Percentiles rank a stretch among this genome's conserved stretches.
Conservation (phyloP, 306 rosid species). For the Biancaea sappan region DNA sequence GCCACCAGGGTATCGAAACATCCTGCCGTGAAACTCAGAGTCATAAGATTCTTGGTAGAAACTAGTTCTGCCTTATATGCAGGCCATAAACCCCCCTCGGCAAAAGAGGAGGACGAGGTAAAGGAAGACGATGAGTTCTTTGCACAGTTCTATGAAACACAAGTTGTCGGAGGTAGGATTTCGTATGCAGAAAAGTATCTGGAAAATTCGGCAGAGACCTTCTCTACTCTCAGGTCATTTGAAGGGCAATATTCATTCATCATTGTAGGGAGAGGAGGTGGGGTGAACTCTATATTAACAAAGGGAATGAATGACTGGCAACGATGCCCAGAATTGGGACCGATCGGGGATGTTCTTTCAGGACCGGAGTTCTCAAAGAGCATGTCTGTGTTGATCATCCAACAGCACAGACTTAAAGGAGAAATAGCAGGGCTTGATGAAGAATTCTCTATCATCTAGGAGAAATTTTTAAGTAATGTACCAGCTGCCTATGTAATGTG, state of each 20-base stretch:
- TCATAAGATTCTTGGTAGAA: constrained; percentile 79
- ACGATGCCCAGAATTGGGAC: constrained; percentile 92
- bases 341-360: constrained; percentile 89
- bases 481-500: neutral
- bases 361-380: constrained; percentile 74
- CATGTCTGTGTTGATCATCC: constrained; percentile 82
- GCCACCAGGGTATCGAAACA: constrained; percentile 69
- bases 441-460: constrained; percentile 75
- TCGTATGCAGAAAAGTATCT: constrained; percentile 78
- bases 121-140: constrained; percentile 74
- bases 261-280: constrained; percentile 80
- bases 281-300: constrained; percentile 71
- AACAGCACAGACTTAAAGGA: constrained; percentile 69
- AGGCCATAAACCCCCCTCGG: constrained; percentile 45
- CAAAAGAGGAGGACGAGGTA: constrained; percentile 70
- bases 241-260: constrained; percentile 84
- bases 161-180: constrained; percentile 57
- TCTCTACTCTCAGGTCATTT: constrained; percentile 64
- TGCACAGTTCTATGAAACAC: constrained; percentile 72
- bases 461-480: neutral
- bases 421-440: constrained; percentile 93
- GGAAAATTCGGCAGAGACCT: constrained; percentile 81
- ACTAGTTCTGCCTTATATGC: constrained; percentile 52
- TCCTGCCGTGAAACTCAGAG: constrained; percentile 73
- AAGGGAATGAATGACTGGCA: constrained; percentile 96